phyloP scores from a whole-genome alignment of 2,329 filamentous ascomycete genomes.

The Phyllosticta citrichinensis region DNA sequence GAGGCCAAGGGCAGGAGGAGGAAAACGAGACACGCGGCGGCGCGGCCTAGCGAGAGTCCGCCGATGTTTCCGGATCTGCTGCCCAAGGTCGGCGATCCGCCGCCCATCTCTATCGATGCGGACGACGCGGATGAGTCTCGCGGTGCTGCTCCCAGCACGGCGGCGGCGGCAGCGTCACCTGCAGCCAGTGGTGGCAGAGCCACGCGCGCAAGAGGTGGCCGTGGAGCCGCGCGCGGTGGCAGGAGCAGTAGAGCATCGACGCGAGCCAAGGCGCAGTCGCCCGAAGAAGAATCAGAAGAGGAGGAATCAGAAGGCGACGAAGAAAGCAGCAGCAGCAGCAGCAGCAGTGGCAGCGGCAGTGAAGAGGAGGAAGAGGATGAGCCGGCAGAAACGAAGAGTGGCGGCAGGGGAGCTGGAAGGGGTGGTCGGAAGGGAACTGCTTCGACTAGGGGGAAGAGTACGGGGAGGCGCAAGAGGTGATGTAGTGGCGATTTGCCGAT shows the following conservation, averaged over 20 bases:
- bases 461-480: slow-evolving; percentile 1
- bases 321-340: slow-evolving; percentile 13
- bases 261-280: neutral
- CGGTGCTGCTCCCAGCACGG: neutral
- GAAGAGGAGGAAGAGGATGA: slow-evolving; percentile 17
- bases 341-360: neutral
- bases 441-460: neutral
- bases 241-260: slow-evolving; percentile 5
- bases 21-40: neutral
- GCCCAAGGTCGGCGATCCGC: slow-evolving; percentile 2
- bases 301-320: slow-evolving; percentile 15
- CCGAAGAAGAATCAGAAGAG: slow-evolving; percentile 13
- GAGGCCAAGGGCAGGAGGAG: slow-evolving; percentile 7
- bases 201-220: neutral
- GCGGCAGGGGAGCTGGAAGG: neutral
- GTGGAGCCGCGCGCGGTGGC: slow-evolving; percentile 14
- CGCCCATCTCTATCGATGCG: neutral
- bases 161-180: neutral
- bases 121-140: slow-evolving; percentile 1
- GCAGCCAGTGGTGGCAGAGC: neutral
- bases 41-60: slow-evolving; percentile 5
- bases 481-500: neutral
- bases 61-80: slow-evolving; percentile 6
- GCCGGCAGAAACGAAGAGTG: slow-evolving; percentile 1
- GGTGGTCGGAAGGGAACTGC: neutral